Evolutionary conservation across 345 rosid genomes (phyloP), one percentile per base, ranked within the genome.

Genomic region (Raphanus sativus): DNA sequence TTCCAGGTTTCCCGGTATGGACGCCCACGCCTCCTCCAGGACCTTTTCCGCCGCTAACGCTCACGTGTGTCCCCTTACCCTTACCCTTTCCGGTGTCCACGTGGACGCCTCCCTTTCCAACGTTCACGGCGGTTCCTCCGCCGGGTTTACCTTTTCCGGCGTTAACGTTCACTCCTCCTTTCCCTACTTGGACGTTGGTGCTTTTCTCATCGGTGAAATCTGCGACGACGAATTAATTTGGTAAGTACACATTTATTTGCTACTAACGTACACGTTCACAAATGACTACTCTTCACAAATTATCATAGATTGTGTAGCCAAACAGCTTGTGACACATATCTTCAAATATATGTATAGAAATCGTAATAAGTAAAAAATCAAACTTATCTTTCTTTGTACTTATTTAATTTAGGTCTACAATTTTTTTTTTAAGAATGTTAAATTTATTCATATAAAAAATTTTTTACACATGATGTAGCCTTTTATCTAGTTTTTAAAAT

Each of bases 151-250:
- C 84, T 79, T 86, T 87, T 6, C 89, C 88, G 52, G 77, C 4
- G 82, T 73, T 17, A 36, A 73, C 82, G 60, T 67, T 50, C 21
- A 78, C 82, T 0, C 78, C 77, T 1, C 82, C 78, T 52, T 73
- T 79, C 10, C 91, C 94, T 8, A 85, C 89, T 21, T 38, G 70
- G 8, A 89, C 88, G 62, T 82, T 68, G 32, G 88, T 86, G 70
- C 87, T 70, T 82, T 91, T 91, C 48, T 85, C 90, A 21, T 87
- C 96, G 67, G 61, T 32, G n/a, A 86, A 78, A 60, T 87, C 97
- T 92, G 83, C 71, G 52, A 21, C 11, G 52, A 34, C 8, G 25
- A 25, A n/a, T 26, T 65, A 71, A 38, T 30, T 56, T 42, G 62
- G 52, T 66, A 58, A 42, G n/a, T 3, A 70, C 1, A 16, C 13